Conservation (phyloP, 805 yeast species). For the Teunomyces panamensis region DNA sequence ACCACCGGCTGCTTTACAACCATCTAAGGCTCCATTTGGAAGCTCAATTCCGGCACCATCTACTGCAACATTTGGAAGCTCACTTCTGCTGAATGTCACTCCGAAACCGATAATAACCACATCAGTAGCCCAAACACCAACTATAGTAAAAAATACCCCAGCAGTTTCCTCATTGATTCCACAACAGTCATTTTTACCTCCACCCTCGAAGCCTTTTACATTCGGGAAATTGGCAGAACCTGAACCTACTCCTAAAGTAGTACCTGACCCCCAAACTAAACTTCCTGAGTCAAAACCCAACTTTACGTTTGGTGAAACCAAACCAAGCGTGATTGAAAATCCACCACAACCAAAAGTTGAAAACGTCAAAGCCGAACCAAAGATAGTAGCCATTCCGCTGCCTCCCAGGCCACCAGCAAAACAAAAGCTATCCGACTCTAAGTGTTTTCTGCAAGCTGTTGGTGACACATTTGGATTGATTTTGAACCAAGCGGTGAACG, state of each 20-base stretch:
- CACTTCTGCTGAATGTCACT: not conserved
- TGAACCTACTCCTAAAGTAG: not conserved
- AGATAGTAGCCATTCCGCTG: not conserved
- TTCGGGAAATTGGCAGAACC: not conserved
- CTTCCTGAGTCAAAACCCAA: not conserved
- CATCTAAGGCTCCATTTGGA: not conserved
- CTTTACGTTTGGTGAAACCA: not conserved
- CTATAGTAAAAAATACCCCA: not conserved
- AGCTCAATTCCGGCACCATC: not conserved
- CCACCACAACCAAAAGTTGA: not conserved
- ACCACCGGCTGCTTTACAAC: not conserved
- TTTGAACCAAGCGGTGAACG: conserved; percentile 17
- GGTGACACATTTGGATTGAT: conserved; percentile 18
- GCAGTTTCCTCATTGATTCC: not conserved
- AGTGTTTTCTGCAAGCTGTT: conserved; percentile 28
- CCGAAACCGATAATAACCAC: not conserved
- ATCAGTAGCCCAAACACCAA: not conserved
- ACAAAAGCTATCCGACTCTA: conserved; percentile 21
- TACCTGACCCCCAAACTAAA: not conserved
- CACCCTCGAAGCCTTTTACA: not conserved
- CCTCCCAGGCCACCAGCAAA: not conserved
- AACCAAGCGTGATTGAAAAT: not conserved
- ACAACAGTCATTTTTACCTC: not conserved
- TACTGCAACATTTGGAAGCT: not conserved
- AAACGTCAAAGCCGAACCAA: not conserved